Evolutionary conservation across 495 filamentous ascomycete genomes (phyloP), one percentile per base, ranked within the genome.

Genomic region (Copromyces sp.): DNA sequence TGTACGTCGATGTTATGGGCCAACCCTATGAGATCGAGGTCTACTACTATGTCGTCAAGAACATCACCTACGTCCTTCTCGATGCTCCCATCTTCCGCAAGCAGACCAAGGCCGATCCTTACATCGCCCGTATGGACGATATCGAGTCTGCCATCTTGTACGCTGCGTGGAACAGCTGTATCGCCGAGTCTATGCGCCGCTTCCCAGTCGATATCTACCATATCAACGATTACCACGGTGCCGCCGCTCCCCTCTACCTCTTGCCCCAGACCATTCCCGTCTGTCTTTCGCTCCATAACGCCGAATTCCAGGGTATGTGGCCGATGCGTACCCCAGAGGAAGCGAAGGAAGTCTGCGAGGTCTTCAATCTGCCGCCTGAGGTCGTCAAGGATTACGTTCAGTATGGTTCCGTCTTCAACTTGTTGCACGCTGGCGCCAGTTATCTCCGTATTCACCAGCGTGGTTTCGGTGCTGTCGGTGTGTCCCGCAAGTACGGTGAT

Each of bases 191-290:
- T 0, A 86, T 92, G 70, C 85, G 79, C 40, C 83, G 86, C 29
- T 89, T 88, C 77, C 86, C 89, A 0, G 83, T 92, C 61, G 90
- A 93, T 75, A 77, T 94, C 29, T 94, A 94, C 77, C 91, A 94
- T 78, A 90, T 93, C 77, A 94, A 94, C 79, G 91, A 94, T 78
- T 94, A 93, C 77, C 91, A 94, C 73, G 91, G 91, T 39, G 89
- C 91, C 20, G 80, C 91, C 7, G 91, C 91, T 44, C 91, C 90
- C 12, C 82, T 93, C 8, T 90, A 94, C 73, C 84, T 92, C 20
- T 84, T 93, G 5, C 91, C 91, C 0, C 75, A 80, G 38, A 90
- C 85, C 3, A 86, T 90, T 47, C 89, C 89, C 0, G 86, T 86
- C 76, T 89, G 87, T 73, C 77, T 90, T 2, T 81, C 80, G 2